Evolutionary conservation across 768 basidiomycete genomes (phyloP), one percentile per base, ranked within the genome.

Genomic region (Roridomyces roridus): DNA sequence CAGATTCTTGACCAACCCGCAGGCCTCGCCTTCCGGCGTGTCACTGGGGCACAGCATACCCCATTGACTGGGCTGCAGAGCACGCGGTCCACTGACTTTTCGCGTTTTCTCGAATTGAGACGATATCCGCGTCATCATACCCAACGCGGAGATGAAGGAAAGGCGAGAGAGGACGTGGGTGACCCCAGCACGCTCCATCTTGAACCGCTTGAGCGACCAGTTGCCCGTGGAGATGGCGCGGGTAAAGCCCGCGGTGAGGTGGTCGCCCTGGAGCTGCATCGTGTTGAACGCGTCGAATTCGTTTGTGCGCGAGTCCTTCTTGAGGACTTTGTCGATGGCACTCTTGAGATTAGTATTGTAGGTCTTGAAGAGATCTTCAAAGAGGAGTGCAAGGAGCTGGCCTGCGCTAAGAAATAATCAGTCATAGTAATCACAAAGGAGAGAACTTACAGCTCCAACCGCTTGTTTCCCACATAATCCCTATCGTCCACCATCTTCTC

Each of bases 41-140:
- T 99, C 97, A 69, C 92, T 94, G 0, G 97, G 94, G 75, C 97
- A 99, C 18, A 98, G 79, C 79, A 99, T 92, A 34, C 97, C 97
- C 97, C 97, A 99, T 74, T 99, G 97, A 81, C 90, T 93, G 5
- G 97, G 96, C 70, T 99, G 97, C 57, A 99, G 74, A 20, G 96
- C 96, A 66, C 97, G 86, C 26, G 97, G 97, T 37, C 97, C 97
- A 63, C 94, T 96, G 57, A 99, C 97, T 72, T 99, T 99, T 55
- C 97, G 80, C 20, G 97, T 98, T 83, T 99, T 99, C 74, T 99
- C 97, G 70, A 99, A 99, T 74, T 99, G 97, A 20, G 94, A 96
- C 11, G 92, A 91, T 62, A 99, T 99, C 21, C 97, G 89, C 9
- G 97, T 99, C 97, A 99, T 99, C 97, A 98, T 99, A 15, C 97